Conservation (phyloP, 2,329 filamentous ascomycete species). For the Stylonectria norvegica region DNA sequence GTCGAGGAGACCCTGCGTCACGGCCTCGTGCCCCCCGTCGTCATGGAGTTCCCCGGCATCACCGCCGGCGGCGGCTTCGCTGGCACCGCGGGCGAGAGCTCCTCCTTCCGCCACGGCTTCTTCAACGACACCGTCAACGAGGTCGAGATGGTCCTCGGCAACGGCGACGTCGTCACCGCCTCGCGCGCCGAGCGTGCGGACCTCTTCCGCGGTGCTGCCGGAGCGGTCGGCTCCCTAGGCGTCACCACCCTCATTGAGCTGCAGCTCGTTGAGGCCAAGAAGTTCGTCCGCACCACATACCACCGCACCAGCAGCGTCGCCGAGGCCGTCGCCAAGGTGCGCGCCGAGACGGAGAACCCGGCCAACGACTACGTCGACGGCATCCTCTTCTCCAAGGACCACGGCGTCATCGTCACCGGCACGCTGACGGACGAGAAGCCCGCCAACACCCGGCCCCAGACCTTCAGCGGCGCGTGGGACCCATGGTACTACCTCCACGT, state of each 20-base stretch:
- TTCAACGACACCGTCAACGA: conserved; percentile 63
- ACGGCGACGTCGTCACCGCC: conserved; percentile 59
- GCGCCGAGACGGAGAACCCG: conserved; percentile 41
- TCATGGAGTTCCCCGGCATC: conserved; percentile 76
- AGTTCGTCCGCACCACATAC: conserved; percentile 62
- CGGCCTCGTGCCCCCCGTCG: conserved; percentile 65
- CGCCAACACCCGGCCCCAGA: conserved; percentile 43
- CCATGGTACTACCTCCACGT: conserved; percentile 78
- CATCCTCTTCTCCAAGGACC: conserved; percentile 60
- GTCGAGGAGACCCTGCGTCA: conserved; percentile 63
- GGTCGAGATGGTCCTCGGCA: conserved; percentile 67
- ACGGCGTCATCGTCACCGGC: conserved; percentile 66
- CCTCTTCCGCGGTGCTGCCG: conserved; percentile 63
- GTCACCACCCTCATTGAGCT: conserved; percentile 66
- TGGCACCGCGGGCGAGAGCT: conserved; percentile 68
- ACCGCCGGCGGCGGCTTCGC: conserved; percentile 70
- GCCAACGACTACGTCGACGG: conserved; percentile 70
- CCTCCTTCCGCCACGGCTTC: conserved; percentile 66
- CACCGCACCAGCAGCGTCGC: conserved; percentile 48
- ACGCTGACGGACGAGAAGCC: conserved; percentile 54
- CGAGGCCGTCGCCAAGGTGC: conserved; percentile 47
- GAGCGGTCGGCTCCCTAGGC: conserved; percentile 66
- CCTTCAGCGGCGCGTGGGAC: conserved; percentile 57
- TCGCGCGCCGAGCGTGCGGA: conserved; percentile 45
- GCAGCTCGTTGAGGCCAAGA: conserved; percentile 56